Percentiles rank a stretch among this genome's conserved stretches.
phyloP scores from a whole-genome alignment of 2,329 filamentous ascomycete genomes.

The Penicillium janthinellum region DNA sequence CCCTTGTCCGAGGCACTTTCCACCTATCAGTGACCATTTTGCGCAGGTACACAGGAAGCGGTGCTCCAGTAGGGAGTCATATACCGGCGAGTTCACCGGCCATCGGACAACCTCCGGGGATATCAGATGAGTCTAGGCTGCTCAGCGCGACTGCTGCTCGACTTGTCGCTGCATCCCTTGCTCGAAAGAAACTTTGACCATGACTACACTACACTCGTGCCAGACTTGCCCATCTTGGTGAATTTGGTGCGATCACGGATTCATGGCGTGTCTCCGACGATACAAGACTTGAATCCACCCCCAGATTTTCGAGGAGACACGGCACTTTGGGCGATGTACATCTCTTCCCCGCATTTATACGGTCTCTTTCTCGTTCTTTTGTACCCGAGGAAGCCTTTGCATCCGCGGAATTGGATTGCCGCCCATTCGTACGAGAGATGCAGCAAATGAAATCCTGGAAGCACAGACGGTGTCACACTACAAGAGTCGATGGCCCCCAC shows the following conservation, averaged over 20 bases:
- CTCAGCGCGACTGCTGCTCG: neutral
- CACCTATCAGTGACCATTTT: constrained; percentile 3
- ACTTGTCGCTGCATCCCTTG: neutral
- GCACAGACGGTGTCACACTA: neutral
- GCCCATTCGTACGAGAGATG: neutral
- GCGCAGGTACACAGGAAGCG: neutral
- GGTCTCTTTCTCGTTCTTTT: neutral
- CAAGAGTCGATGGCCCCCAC: neutral
- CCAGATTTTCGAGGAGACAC: neutral
- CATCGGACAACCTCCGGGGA: constrained; percentile 3
- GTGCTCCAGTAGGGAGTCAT: neutral
- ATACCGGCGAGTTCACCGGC: neutral
- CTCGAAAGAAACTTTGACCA: neutral
- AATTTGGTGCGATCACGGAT: neutral
- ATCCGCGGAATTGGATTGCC: constrained; percentile 7
- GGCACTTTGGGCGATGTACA: constrained; percentile 6
- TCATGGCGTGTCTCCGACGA: constrained; percentile 7
- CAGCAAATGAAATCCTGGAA: neutral
- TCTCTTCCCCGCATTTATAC: constrained; percentile 22
- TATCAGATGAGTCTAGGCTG: neutral
- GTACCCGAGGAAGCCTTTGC: constrained; percentile 4
- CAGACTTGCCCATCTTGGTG: neutral
- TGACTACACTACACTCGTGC: neutral
- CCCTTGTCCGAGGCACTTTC: neutral
- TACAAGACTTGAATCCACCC: constrained; percentile 9